These are phyloP conservation scores for Phymatotrichopsis omnivora DNA, from an alignment of 2,329 filamentous ascomycete genomes.

Conservation along the genomic window DNA sequence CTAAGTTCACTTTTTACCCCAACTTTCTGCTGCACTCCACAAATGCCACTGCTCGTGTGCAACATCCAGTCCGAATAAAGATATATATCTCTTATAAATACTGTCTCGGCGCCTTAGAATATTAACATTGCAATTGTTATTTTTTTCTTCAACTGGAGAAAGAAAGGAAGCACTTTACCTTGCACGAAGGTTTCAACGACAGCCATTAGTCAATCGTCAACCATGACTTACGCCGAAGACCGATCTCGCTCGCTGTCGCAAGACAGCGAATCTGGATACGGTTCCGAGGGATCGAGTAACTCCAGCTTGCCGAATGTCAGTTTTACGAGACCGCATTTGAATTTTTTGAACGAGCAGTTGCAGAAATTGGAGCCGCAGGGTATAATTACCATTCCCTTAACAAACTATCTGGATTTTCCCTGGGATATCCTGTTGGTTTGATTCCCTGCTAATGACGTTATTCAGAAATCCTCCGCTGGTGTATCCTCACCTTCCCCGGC, in stretches of 20 bases:
- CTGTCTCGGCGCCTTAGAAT: too few relatives aligned
- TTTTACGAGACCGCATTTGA: slow-evolving; percentile 79
- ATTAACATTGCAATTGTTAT: too few relatives aligned
- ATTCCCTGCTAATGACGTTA: slow-evolving; percentile 27
- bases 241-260: slow-evolving; percentile 25
- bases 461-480: slow-evolving; percentile 78
- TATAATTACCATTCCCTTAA: slow-evolving; percentile 30
- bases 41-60: too few relatives aligned
- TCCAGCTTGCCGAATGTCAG: slow-evolving; percentile 61
- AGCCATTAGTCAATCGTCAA: too few relatives aligned
- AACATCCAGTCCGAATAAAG: too few relatives aligned
- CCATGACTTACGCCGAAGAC: too few relatives aligned
- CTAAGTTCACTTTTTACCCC: too few relatives aligned
- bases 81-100: too few relatives aligned
- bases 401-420: not conserved
- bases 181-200: too few relatives aligned
- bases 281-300: slow-evolving; percentile 52
- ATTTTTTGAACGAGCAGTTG: slow-evolving; percentile 82
- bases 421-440: slow-evolving; percentile 24
- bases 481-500: slow-evolving; percentile 77
- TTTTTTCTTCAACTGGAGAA: too few relatives aligned
- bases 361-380: slow-evolving; percentile 74
- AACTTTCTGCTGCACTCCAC: too few relatives aligned
- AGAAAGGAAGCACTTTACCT: too few relatives aligned
- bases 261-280: slow-evolving; percentile 74